A percentile compares a stretch with the other conserved stretches of the same genome.
These are phyloP conservation scores for Pleurotus giganteus DNA, from an alignment of 768 basidiomycete genomes.

Conservation along the genomic window DNA sequence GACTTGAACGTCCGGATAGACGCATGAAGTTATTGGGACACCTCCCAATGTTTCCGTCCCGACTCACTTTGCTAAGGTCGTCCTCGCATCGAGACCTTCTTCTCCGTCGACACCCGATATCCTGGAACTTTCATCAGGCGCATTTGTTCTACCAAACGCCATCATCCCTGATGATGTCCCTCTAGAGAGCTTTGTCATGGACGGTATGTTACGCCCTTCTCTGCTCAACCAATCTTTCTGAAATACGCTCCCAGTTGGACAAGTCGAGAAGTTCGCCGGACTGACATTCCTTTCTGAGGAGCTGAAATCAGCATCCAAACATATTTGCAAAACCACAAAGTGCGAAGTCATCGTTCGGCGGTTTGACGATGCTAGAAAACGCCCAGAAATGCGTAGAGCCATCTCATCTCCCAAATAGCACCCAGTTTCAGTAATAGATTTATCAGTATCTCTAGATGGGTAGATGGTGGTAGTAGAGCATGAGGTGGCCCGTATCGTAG, in stretches of 20 bases:
- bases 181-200: constrained; percentile 77
- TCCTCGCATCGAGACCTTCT: constrained; percentile 72
- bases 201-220: constrained; percentile 48
- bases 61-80: constrained; percentile 97
- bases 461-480: background rate
- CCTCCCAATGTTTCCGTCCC: constrained; percentile 92
- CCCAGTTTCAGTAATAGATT: constrained; percentile 1
- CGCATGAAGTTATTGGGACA: constrained; percentile 91
- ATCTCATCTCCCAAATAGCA: constrained; percentile 49
- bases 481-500: constrained; percentile 17
- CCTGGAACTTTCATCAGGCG: constrained; percentile 81
- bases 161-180: constrained; percentile 82
- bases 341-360: constrained; percentile 86
- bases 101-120: constrained; percentile 71
- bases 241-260: constrained; percentile 60
- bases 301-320: constrained; percentile 71
- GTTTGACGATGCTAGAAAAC: constrained; percentile 90
- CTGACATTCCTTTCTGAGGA: constrained; percentile 82
- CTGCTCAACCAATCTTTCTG: background rate
- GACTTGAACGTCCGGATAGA: constrained; percentile 40
- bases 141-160: constrained; percentile 96
- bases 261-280: constrained; percentile 88
- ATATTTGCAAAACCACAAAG: constrained; percentile 86
- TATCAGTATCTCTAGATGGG: constrained; percentile 6
- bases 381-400: constrained; percentile 47